phyloP scores from a whole-genome alignment of 2,329 filamentous ascomycete species.

The Cladophialophora bantiana region DNA sequence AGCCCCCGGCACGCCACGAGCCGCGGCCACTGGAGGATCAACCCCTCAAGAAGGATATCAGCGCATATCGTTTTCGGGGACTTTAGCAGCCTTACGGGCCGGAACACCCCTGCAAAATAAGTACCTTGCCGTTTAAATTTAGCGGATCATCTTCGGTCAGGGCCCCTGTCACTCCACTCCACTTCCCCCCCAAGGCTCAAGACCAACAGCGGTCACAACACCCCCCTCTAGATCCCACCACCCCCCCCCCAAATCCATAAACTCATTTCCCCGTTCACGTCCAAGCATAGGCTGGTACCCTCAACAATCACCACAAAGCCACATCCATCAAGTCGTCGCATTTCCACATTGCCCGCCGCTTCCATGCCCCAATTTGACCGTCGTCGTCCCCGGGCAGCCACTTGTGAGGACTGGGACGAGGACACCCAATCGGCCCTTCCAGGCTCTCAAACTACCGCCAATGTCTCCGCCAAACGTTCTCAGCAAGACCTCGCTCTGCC shows the following conservation, averaged over 20 bases:
- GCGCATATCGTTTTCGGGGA: slow-evolving; percentile 2
- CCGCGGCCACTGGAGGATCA: slow-evolving; percentile 15
- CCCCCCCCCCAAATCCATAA: slow-evolving; percentile 10
- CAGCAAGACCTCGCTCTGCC: slow-evolving; percentile 47
- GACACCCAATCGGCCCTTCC: slow-evolving; percentile 52
- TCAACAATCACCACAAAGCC: background rate
- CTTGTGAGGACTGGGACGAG: slow-evolving; percentile 58
- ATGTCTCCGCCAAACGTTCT: slow-evolving; percentile 59
- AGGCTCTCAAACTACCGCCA: slow-evolving; percentile 58
- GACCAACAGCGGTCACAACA: too few relatives aligned
- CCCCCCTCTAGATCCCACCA: background rate
- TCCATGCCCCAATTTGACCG: slow-evolving; percentile 37
- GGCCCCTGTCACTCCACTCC: slow-evolving; percentile 19
- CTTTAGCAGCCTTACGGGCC: slow-evolving; percentile 7
- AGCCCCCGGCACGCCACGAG: slow-evolving; percentile 33
- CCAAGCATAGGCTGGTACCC: slow-evolving; percentile 14
- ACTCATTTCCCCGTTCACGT: slow-evolving; percentile 12
- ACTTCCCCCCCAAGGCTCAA: background rate
- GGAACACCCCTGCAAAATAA: slow-evolving; percentile 1
- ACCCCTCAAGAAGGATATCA: slow-evolving; percentile 10
- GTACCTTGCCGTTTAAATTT: slow-evolving; percentile 3
- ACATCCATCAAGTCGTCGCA: background rate
- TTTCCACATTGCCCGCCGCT: slow-evolving; percentile 15
- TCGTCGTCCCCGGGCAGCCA: slow-evolving; percentile 51
- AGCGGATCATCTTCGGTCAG: slow-evolving; percentile 3